Percentiles rank a stretch among this genome's conserved stretches.
Conservation (phyloP, 352 stramenopile genomes). For the Globisporangium uncinulatum region DNA sequence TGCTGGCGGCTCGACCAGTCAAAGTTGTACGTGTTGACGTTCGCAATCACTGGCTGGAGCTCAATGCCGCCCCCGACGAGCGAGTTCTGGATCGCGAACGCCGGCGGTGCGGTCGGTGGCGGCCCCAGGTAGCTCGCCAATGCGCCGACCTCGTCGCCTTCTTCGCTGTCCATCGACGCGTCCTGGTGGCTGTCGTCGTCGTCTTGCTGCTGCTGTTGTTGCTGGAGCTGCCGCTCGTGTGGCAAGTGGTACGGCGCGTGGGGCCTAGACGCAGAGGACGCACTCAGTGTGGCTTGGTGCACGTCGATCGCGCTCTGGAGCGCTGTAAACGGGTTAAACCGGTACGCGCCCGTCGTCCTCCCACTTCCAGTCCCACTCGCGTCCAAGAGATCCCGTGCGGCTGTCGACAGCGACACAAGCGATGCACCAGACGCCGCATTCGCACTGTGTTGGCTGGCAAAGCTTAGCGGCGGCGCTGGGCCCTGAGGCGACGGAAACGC, state of each 20-base stretch:
- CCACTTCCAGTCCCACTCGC: too few species aligned
- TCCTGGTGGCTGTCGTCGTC: not conserved
- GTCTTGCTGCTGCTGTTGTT: slow-evolving; percentile 1
- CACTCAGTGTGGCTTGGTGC: slow-evolving; percentile 12
- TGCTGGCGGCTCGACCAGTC: slow-evolving; percentile 56
- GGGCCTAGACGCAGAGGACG: not conserved
- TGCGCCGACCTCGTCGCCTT: slow-evolving; percentile 12
- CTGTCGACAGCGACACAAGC: slow-evolving; percentile 15
- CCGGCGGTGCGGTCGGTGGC: slow-evolving; percentile 47
- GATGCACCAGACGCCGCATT: slow-evolving; percentile 40
- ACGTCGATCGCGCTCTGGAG: slow-evolving; percentile 55
- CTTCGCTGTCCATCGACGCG: slow-evolving; percentile 7
- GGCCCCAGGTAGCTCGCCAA: slow-evolving; percentile 37
- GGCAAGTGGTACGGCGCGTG: slow-evolving; percentile 11
- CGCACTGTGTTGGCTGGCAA: slow-evolving; percentile 39
- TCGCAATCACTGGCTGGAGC: slow-evolving; percentile 53
- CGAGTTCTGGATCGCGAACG: slow-evolving; percentile 68
- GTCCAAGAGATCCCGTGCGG: slow-evolving; percentile 9
- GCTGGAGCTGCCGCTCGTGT: slow-evolving; percentile 12
- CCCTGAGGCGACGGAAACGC: slow-evolving; percentile 28
- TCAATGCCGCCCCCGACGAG: slow-evolving; percentile 83
- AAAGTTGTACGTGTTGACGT: slow-evolving; percentile 79
- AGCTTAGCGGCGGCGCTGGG: slow-evolving; percentile 17
- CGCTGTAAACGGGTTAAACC: slow-evolving; percentile 54
- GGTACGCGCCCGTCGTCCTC: slow-evolving; percentile 20